phyloP scores from a whole-genome alignment of 2,329 filamentous ascomycete species.

The Fusarium napiforme region DNA sequence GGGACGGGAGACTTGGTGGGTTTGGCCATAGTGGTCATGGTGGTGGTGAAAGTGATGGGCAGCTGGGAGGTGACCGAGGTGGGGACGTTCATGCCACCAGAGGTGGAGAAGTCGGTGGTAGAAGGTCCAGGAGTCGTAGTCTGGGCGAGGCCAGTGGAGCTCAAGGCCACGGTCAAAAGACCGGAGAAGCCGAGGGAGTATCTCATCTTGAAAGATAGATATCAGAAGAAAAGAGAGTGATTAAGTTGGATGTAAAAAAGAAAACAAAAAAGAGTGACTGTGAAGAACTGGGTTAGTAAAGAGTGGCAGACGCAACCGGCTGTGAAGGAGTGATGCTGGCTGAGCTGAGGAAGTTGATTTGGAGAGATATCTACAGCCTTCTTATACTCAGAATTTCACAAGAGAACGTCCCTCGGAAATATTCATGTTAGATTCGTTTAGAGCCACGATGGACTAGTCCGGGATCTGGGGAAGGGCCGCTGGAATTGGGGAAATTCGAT shows the following conservation, averaged over 20 bases:
- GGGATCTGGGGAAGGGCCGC: conserved; percentile 11
- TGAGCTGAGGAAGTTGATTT: conserved; percentile 30
- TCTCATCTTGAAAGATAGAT: conserved; percentile 26
- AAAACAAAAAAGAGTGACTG: conserved; percentile 27
- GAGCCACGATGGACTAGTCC: not conserved
- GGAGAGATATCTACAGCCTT: conserved; percentile 9
- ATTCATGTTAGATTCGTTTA: not conserved
- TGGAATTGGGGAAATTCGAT: conserved; percentile 34
- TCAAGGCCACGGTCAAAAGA: conserved; percentile 36
- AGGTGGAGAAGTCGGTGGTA: not conserved
- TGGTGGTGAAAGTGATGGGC: conserved; percentile 8
- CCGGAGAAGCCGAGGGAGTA: conserved; percentile 30
- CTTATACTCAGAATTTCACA: conserved; percentile 16
- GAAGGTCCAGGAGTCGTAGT: not conserved
- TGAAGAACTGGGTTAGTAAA: conserved; percentile 11
- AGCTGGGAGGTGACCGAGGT: conserved; percentile 5
- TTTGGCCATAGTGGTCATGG: conserved; percentile 17
- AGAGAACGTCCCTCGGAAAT: not conserved
- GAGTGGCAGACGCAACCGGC: conserved; percentile 37
- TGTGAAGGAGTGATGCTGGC: conserved; percentile 33
- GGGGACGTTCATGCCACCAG: conserved; percentile 18
- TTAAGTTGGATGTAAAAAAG: conserved; percentile 23
- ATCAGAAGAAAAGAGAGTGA: conserved; percentile 9
- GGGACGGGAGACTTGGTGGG: conserved; percentile 7
- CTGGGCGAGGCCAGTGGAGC: conserved; percentile 18